Conservation (phyloP, 2,329 filamentous ascomycete genomes). For the Pseudogymnoascus sp. region DNA sequence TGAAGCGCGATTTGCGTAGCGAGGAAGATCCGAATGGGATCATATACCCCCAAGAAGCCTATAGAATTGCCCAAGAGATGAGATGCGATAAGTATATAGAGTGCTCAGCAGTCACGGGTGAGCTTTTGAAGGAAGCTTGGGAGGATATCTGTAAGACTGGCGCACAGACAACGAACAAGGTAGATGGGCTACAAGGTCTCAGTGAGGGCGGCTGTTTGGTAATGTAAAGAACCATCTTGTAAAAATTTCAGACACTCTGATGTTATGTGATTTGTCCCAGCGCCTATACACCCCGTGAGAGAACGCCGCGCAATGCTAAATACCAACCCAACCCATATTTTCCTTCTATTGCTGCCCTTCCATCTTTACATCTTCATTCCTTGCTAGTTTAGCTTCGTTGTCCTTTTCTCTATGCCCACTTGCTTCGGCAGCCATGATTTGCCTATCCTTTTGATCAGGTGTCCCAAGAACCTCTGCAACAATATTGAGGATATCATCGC, state of each 20-base stretch:
- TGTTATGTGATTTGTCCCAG: not conserved
- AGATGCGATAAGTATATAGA: conserved; percentile 57
- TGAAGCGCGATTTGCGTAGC: conserved; percentile 53
- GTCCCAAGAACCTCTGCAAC: conserved; percentile 51
- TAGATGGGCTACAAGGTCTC: conserved; percentile 34
- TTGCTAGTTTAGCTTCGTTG: conserved; percentile 13
- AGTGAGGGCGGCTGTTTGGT: conserved; percentile 48
- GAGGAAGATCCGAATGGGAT: conserved; percentile 53
- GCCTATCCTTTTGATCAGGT: conserved; percentile 23
- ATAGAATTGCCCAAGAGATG: conserved; percentile 49
- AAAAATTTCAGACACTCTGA: not conserved
- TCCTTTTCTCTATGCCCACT: conserved; percentile 13
- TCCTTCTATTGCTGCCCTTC: not conserved
- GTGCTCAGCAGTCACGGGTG: conserved; percentile 54
- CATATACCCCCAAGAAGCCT: conserved; percentile 55
- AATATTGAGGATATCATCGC: conserved; percentile 49
- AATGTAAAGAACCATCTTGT: conserved; percentile 33
- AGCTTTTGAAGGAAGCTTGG: conserved; percentile 50
- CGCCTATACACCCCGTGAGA: not conserved
- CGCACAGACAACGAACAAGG: conserved; percentile 38
- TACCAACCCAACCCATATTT: not conserved
- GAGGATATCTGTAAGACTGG: conserved; percentile 55
- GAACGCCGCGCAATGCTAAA: conserved; percentile 7
- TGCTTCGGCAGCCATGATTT: conserved; percentile 24
- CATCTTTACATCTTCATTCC: conserved; percentile 15